Evolutionary conservation across 352 stramenopile species (phyloP), one percentile per base, ranked within the genome.

Genomic region (Phytophthora podocarpi): DNA sequence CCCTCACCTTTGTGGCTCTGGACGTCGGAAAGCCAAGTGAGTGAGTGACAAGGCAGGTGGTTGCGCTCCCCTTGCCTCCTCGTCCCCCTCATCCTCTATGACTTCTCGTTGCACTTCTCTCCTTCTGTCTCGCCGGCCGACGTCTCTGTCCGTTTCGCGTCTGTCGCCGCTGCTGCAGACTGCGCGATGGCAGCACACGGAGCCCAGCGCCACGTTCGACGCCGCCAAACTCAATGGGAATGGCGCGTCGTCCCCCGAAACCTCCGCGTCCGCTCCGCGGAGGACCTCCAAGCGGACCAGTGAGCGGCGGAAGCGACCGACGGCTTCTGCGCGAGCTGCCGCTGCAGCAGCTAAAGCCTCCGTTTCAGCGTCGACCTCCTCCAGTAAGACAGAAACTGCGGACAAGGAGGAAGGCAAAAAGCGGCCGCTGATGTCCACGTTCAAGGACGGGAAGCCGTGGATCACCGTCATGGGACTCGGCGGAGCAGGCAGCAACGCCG

Each of bases 391-490:
- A 5, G 46, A 67, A 35, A 28, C 13, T 51, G 34, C 12, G 6
- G 46, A 58, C 32, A 66, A 72, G 39, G 62, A 69, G n/a, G 68
- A 78, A 43, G 55, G 54, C 39, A 89, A 82, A 62, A 76, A 76
- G 42, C 72, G 58, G 8, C 53, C 68, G 12, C 60, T 87, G 12
- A 57, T 77, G 40, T 56, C 72, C 20, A 62, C 78, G 27, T 92
- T 90, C 42, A 93, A 93, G 64, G 80, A 94, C 62, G 87, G 87
- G 43, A 90, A 90, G 60, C 87, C 87, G 20, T 70, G 90, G 72
- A 93, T 95, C 63, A 93, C 87, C 18, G 87, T 95, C 46, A 93
- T 96, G 56, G 87, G 87, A 0, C 76, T 96, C 4, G 87, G 87
- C 26, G 87, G 87, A 47, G 87, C 85, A 27, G 87, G 87, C 28